Evolutionary conservation across 1,284 basidiomycete species (phyloP), one percentile per base, ranked within the genome.

Genomic region (Papiliotrema fonsecae): DNA sequence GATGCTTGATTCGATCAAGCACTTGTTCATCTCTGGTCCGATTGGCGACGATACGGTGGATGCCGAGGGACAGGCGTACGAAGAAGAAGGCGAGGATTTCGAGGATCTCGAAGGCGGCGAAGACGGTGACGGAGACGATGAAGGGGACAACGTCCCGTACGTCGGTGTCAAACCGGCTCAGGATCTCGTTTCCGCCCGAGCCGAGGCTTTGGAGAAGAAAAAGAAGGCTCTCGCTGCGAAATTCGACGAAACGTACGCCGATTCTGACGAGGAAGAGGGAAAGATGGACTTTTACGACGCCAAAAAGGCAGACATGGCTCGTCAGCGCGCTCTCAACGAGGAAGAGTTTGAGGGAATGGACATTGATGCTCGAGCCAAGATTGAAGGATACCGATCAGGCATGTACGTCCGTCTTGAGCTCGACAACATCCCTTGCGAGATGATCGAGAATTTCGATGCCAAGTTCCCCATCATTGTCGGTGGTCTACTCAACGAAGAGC

Each of bases 191-290:
- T 66, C 74, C 2, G 62, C 76, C 1, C 75, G 78, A 27, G 81
- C 81, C 6, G 77, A 79, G 2, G 75, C 81, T 1, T 81, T 97
- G 26, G 82, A 86, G 5, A 81, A 81, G 36, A 97, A 96, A 76
- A 97, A 97, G 75, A 89, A 87, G 60, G 83, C 81, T 1, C 79
- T 97, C 50, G 97, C 97, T 72, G 84, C 85, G 57, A 94, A 94
- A 69, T 97, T 97, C 68, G 89, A 98, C 75, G 88, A 92, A 65
- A 87, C 96, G 72, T 97, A 97, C 72, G 92, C 97, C 68, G 90
- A 92, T 63, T 87, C 88, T 1, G 86, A 87, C 51, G 86, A 88
- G 49, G 77, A 78, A 16, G 76, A 81, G 28, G 71, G 70, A 27
- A 85, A 86, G 62, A 75, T 84, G 72, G 87, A 91, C 65, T 94